Conservation (phyloP, 768 basidiomycete genomes). For the Suillus fuscotomentosus region DNA sequence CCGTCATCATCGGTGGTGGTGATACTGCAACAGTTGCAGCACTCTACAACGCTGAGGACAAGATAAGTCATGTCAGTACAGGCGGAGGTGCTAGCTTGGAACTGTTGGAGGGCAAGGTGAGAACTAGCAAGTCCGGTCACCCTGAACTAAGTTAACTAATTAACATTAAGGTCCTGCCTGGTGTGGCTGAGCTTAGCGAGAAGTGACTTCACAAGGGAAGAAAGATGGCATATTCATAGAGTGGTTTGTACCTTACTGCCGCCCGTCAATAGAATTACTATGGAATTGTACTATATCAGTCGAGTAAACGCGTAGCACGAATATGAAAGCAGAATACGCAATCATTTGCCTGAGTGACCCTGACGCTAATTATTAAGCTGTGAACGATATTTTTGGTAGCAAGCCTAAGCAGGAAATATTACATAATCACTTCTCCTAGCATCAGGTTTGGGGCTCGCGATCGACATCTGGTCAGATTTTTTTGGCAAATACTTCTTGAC, state of each 20-base stretch:
- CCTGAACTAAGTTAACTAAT: slow-evolving; percentile 14
- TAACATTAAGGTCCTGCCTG: slow-evolving; percentile 67
- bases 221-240: background rate
- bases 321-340: background rate
- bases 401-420: slow-evolving; percentile 10
- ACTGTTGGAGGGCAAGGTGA: slow-evolving; percentile 95
- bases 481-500: slow-evolving; percentile 10
- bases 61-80: slow-evolving; percentile 95
- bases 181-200: slow-evolving; percentile 87
- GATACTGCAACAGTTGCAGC: slow-evolving; percentile 96
- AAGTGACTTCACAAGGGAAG: slow-evolving; percentile 36
- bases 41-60: slow-evolving; percentile 79
- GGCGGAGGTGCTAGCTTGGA: slow-evolving; percentile 94
- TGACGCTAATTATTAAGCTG: background rate
- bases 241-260: slow-evolving; percentile 1
- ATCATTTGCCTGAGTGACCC: background rate
- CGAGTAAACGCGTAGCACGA: background rate
- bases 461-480: slow-evolving; percentile 8
- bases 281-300: background rate
- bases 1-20: slow-evolving; percentile 94
- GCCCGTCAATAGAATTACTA: background rate
- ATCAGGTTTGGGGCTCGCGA: slow-evolving; percentile 4
- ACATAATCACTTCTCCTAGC: slow-evolving; percentile 17
- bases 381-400: background rate
- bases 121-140: slow-evolving; percentile 9